Percentiles rank a stretch among this genome's conserved stretches.
Evolutionary conservation across 2,329 filamentous ascomycete species (phyloP).

Genomic region (Chaetomium globosum): DNA sequence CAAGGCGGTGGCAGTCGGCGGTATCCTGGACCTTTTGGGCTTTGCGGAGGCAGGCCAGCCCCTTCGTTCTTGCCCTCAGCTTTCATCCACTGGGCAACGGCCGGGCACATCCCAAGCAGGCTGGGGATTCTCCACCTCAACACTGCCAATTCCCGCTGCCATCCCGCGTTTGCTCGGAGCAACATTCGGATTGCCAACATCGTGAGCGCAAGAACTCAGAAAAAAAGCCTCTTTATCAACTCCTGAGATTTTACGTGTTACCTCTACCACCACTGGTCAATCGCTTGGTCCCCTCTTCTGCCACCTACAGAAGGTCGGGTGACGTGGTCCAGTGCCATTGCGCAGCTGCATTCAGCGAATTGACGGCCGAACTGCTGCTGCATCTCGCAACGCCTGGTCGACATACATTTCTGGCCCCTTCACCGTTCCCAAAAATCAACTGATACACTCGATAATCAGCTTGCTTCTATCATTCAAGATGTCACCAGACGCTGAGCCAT

Average conservation of each 20-base stretch:
- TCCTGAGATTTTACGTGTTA: not conserved
- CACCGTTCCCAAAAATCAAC: not conserved
- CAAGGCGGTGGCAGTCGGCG: conserved; percentile 24
- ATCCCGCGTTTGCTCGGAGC: conserved; percentile 11
- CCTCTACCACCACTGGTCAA: conserved; percentile 7
- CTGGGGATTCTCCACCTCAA: conserved; percentile 22
- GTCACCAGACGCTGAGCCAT: conserved; percentile 42
- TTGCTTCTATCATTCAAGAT: conserved; percentile 19
- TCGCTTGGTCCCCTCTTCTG: not conserved
- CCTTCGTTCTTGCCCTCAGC: conserved; percentile 27
- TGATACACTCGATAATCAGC: not conserved
- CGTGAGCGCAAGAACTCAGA: conserved; percentile 10
- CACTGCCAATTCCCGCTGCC: conserved; percentile 21
- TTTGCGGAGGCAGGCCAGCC: conserved; percentile 35
- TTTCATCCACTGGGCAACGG: conserved; percentile 35
- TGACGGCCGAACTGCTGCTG: not conserved
- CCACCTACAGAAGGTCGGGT: conserved; percentile 22
- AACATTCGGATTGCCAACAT: not conserved
- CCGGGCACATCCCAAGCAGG: conserved; percentile 20
- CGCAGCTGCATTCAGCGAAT: conserved; percentile 13
- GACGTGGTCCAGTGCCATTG: conserved; percentile 31
- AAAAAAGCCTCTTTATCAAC: conserved; percentile 1
- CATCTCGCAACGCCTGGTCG: conserved; percentile 2
- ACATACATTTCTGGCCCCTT: conserved; percentile 11
- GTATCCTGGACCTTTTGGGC: conserved; percentile 23